These are phyloP conservation scores for Fraxinus dipetala DNA, from an alignment of 305 asterid genomes.

Conservation along the genomic window DNA sequence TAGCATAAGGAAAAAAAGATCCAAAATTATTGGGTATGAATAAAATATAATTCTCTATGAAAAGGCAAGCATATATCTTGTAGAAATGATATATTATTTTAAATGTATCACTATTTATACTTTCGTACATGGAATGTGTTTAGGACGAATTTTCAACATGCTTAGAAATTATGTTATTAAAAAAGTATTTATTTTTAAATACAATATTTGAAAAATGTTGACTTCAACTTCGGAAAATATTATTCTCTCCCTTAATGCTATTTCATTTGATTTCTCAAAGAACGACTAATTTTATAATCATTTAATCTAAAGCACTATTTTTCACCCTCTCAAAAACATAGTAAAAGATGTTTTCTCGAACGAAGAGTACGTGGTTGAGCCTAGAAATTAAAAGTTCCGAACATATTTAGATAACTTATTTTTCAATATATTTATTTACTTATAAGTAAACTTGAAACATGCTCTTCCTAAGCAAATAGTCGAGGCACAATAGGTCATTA, in stretches of 20 bases:
- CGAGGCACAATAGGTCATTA: constrained; percentile 25
- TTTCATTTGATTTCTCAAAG: not conserved
- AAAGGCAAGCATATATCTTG: not conserved
- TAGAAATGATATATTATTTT: not conserved
- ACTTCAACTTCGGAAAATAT: not conserved
- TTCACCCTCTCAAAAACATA: not conserved
- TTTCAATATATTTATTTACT: not conserved
- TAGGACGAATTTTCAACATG: not conserved
- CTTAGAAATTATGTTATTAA: not conserved
- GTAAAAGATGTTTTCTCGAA: not conserved
- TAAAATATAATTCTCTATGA: not conserved
- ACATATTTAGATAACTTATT: not conserved
- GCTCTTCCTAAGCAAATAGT: constrained; percentile 28
- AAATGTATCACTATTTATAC: not conserved
- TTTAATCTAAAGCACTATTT: not conserved
- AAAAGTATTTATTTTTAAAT: not conserved
- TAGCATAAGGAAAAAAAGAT: not conserved
- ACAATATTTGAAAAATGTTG: not conserved
- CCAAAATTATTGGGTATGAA: not conserved
- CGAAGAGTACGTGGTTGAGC: too few species aligned
- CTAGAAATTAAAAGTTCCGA: not conserved
- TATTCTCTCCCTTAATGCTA: not conserved
- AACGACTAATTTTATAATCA: not conserved
- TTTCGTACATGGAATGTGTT: not conserved
- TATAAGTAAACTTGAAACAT: not conserved